Evolutionary conservation across 2,329 filamentous ascomycete genomes (phyloP).

Genomic region (Hirsutella thompsonii): DNA sequence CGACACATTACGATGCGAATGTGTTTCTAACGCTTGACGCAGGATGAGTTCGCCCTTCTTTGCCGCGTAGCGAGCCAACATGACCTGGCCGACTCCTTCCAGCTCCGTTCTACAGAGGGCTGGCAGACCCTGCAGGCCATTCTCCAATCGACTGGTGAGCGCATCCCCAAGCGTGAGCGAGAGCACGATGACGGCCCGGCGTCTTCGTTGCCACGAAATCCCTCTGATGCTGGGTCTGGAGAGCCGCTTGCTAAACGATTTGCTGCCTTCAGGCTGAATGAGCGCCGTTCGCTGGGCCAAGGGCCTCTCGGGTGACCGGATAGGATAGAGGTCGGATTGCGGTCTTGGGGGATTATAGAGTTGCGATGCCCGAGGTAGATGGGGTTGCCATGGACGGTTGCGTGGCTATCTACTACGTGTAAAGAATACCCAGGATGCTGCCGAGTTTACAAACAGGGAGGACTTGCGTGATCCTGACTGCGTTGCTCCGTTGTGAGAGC

Average conservation of each 20-base stretch:
- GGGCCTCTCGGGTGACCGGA: not conserved
- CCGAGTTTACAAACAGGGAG: too few relatives aligned
- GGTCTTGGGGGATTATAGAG: too few relatives aligned
- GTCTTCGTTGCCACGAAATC: constrained; percentile 4
- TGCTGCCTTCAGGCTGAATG: constrained; percentile 52
- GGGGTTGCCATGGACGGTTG: too few relatives aligned
- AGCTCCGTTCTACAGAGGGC: constrained; percentile 74
- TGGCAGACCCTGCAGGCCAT: constrained; percentile 93
- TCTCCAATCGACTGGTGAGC: constrained; percentile 94
- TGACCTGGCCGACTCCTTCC: constrained; percentile 67
- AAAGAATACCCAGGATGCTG: too few relatives aligned
- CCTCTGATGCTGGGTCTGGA: constrained; percentile 23
- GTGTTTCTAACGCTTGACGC: constrained; percentile 2
- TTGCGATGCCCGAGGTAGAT: too few relatives aligned
- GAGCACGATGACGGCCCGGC: constrained; percentile 21
- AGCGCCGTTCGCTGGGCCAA: constrained; percentile 11
- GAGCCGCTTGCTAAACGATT: constrained; percentile 53
- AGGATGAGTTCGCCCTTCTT: constrained; percentile 84
- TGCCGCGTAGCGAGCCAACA: constrained; percentile 74
- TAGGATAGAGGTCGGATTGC: too few relatives aligned
- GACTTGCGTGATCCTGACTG: too few relatives aligned
- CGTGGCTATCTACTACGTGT: too few relatives aligned
- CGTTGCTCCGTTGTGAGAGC: too few relatives aligned
- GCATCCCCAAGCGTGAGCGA: constrained; percentile 63
- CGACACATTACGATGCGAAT: not conserved